Evolutionary conservation across 129 eudicot species (phyloP), one percentile per base, ranked within the genome.

Genomic region (Saussurea involucrata): DNA sequence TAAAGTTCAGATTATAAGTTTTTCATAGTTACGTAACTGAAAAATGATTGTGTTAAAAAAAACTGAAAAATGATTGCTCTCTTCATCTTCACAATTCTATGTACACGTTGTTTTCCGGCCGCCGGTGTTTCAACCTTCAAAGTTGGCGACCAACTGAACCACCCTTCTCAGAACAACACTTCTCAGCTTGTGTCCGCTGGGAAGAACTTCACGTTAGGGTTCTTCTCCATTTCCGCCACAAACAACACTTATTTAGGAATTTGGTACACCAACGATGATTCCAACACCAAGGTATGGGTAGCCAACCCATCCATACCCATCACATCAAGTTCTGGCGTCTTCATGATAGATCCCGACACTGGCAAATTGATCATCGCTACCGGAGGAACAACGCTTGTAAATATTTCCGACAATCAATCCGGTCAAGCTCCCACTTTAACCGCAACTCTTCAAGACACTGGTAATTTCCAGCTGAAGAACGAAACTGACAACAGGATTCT

Each of bases 281-380:
- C 13, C 8, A 6, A 17, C 0, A 31, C 32, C 8, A 79, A 20
- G 60, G 77, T 78, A 21, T 83, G 87, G 87, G 29, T 83, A 20
- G 81, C 80, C 73, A 83, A 83, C 44, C 78, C 80, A 68, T 40
- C 71, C 66, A n/a, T 9, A 2, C 87, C 87, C 17, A 55, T 83
- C 18, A 22, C 10, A 22, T 66, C 63, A 3, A 46, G 20, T 6
- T 74, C 80, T 2, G 76, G 69, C 24, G 24, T 17, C 20, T 78
- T 78, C 21, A 37, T 34, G 11, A 73, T 83, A 22, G 68, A 63
- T 44, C 66, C 53, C 17, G 2, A 13, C 69, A 74, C 73, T 13
- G 83, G 83, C n/a, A 74, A 60, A 24, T 34, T 83, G 25, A 61
- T 34, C 33, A 69, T 83, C 27, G 6, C 55, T 15, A 20, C 31